Evolutionary conservation across 306 rosid species (phyloP).

Genomic region (Amphicarpaea edgeworthii): DNA sequence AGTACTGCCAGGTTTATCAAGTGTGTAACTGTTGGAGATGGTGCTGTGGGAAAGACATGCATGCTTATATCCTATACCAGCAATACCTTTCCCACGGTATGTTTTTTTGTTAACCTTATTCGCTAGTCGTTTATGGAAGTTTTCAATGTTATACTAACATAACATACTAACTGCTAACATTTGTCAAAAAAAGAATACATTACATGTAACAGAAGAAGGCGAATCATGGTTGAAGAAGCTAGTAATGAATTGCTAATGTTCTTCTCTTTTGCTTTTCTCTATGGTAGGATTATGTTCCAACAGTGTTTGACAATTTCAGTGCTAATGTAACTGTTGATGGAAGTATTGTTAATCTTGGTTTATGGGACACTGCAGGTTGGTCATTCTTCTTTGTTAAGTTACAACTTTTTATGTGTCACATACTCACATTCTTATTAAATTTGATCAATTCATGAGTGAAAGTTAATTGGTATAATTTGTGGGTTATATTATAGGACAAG

Average conservation of each 20-base stretch:
- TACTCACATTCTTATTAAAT: slow-evolving; percentile 5
- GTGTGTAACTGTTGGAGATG: slow-evolving; percentile 97
- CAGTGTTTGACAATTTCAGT: slow-evolving; percentile 78
- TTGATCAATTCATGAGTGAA: not conserved
- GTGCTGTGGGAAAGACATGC: slow-evolving; percentile 98
- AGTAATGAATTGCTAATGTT: slow-evolving; percentile 31
- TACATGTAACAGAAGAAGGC: not conserved
- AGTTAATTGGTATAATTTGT: slow-evolving; percentile 1
- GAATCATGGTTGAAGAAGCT: slow-evolving; percentile 17
- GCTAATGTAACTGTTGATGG: slow-evolving; percentile 75
- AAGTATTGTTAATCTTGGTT: slow-evolving; percentile 71
- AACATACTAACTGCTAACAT: too few relatives aligned
- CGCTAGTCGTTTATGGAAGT: not conserved
- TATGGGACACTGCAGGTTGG: slow-evolving; percentile 86
- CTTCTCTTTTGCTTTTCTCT: slow-evolving; percentile 17
- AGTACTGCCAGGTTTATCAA: slow-evolving; percentile 90
- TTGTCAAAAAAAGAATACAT: too few relatives aligned
- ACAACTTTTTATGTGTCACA: not conserved
- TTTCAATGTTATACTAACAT: slow-evolving; percentile 30
- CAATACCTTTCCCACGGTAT: slow-evolving; percentile 90
- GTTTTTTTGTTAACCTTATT: slow-evolving; percentile 27
- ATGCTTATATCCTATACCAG: slow-evolving; percentile 95
- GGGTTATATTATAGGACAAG: slow-evolving; percentile 72
- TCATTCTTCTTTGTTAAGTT: not conserved
- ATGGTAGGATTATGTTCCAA: slow-evolving; percentile 82